A percentile compares a stretch with the other conserved stretches of the same genome.
These are phyloP conservation scores for Gossypium arboreum DNA, from an alignment of 345 rosid genomes.

Conservation along the genomic window DNA sequence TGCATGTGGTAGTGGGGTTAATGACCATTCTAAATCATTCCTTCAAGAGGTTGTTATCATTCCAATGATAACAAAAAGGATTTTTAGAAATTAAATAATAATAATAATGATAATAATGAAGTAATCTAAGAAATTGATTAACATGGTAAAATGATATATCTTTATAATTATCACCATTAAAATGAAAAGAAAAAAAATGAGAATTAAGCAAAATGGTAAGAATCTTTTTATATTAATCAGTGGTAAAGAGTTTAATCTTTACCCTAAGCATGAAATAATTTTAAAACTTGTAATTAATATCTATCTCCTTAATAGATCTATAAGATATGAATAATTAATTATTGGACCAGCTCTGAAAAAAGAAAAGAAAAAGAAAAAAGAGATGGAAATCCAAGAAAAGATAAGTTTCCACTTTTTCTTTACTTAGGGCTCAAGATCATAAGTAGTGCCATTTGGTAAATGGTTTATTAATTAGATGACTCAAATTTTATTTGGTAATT, in stretches of 20 bases:
- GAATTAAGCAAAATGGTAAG: no score
- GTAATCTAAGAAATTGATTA: background rate
- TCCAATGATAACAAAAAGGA: background rate
- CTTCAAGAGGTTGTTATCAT: background rate
- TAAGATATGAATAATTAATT: accelerated
- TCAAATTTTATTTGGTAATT: conserved; percentile 19
- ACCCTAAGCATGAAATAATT: accelerated
- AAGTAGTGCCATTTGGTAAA: conserved; percentile 11
- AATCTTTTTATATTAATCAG: no score
- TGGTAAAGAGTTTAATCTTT: accelerated
- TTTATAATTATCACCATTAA: background rate
- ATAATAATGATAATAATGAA: background rate
- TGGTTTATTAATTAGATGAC: background rate
- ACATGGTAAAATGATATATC: background rate
- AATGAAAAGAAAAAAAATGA: background rate
- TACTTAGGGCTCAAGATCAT: conserved; percentile 2
- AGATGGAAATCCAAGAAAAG: background rate
- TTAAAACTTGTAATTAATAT: no score
- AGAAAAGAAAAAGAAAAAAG: no score
- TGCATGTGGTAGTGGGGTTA: background rate
- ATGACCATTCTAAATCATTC: background rate
- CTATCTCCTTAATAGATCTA: no score
- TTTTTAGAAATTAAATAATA: background rate
- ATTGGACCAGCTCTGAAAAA: accelerated
- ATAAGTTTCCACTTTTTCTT: background rate